Evolutionary conservation across 345 rosid species (phyloP), one percentile per base, ranked within the genome.

Genomic region (Mallotus nudiflorus): DNA sequence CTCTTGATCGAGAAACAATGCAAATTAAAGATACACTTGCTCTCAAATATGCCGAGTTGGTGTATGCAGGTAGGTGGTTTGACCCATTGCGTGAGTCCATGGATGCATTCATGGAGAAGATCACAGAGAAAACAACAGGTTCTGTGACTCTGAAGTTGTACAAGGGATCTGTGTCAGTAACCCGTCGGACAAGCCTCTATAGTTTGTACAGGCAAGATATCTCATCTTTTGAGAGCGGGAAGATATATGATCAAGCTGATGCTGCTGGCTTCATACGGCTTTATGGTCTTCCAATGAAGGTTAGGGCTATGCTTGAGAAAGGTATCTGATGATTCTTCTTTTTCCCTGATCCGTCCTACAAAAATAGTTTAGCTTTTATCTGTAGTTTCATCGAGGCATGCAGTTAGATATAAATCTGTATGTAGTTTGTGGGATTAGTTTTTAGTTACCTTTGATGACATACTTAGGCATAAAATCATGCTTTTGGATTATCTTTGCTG

Each of bases 31-130:
- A 88, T 71, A 63, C 83, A 0, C 69, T 90, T 42, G 97, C 97
- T 10, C 85, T 95, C 68, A 88, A 87, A 82, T 95, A 91, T 49
- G 96, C 97, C 0, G 99, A 95, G 81, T 66, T 95, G 25, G 97
- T 95, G 19, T 94, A 94, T 20, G 97, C 98, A 1, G 98, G 98
- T 55, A 87, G 91, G 75, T 94, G 99, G 99, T 95, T 92, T 25
- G 97, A 92, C 57, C 96, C 96, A 1, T 84, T 91, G 9, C 86
- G 89, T 1, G 97, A 90, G 71, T 84, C 97, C 20, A 77, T 90
- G 84, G 95, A 91, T 60, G 89, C 96, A 2, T 91, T 87, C 81
- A 90, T 92, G 99, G 88, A 86, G 87, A 89, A 85, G 73, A 80
- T 95, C 59, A 86, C 90, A 0, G 85, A 82, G 82, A 92, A 79